Percentiles rank a stretch among this genome's conserved stretches.
Conservation (phyloP, 2,329 filamentous ascomycete species). For the Ceratocystis cacaofunesta region DNA sequence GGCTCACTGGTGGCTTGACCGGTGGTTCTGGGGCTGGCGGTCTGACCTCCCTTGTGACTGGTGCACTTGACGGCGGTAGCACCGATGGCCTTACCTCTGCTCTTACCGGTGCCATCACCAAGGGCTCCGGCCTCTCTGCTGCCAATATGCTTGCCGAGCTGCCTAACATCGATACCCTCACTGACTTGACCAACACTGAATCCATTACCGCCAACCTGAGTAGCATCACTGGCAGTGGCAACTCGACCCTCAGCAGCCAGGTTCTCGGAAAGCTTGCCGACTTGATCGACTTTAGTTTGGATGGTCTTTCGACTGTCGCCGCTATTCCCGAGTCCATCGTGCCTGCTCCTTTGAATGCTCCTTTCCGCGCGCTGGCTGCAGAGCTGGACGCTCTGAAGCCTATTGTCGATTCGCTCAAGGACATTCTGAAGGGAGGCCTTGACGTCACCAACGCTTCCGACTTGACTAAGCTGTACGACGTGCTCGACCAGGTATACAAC, state of each 20-base stretch:
- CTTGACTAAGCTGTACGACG: constrained; percentile 7
- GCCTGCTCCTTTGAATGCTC: constrained; percentile 4
- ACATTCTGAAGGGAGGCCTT: not conserved
- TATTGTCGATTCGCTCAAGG: not conserved
- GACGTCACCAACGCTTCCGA: not conserved
- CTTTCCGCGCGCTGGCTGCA: not conserved
- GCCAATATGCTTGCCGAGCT: not conserved
- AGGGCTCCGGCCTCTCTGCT: not conserved
- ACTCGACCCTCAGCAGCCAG: not conserved
- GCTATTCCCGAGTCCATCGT: constrained; percentile 1
- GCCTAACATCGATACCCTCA: constrained; percentile 2
- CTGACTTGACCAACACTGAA: not conserved
- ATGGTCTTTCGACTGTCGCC: not conserved
- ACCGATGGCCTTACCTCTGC: not conserved
- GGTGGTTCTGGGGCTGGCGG: not conserved
- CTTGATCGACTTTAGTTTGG: constrained; percentile 6
- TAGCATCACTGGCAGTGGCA: constrained; percentile 1
- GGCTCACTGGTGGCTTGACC: not conserved
- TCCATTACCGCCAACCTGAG: not conserved
- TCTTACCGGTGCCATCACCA: not conserved
- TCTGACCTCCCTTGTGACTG: not conserved
- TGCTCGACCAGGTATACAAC: constrained; percentile 1
- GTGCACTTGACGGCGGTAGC: not conserved
- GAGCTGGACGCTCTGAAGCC: constrained; percentile 9
- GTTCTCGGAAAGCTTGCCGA: not conserved